phyloP scores from a whole-genome alignment of 1,139 yeast species.

The Saccharomycopsis crataegensis region DNA sequence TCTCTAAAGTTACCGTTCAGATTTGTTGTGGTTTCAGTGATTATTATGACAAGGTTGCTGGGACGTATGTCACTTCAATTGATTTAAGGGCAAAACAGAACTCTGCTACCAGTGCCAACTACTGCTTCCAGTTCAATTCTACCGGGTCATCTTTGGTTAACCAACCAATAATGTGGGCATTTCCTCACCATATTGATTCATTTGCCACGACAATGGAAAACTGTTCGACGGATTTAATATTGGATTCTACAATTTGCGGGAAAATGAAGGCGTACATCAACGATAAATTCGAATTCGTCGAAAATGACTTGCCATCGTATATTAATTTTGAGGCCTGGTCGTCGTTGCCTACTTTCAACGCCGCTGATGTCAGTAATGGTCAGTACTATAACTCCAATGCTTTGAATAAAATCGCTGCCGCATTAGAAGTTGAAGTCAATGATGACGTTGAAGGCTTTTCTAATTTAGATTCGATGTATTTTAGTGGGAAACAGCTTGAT shows the following conservation, averaged over 20 bases:
- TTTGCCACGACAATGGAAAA: conserved; percentile 26
- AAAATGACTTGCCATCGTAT: conserved; percentile 40
- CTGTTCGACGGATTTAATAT: conserved; percentile 30
- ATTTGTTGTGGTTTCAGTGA: conserved; percentile 33
- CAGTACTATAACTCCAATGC: conserved; percentile 36
- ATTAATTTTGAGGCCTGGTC: conserved; percentile 58
- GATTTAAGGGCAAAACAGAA: conserved; percentile 25
- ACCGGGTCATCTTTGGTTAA: conserved; percentile 32
- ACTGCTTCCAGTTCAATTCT: conserved; percentile 32
- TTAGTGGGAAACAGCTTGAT: conserved; percentile 66
- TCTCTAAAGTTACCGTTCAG: conserved; percentile 12
- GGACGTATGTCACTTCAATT: conserved; percentile 34
- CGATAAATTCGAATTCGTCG: conserved; percentile 40
- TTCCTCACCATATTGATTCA: conserved; percentile 62
- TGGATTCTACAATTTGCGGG: conserved; percentile 69
- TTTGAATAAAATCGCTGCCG: conserved; percentile 34
- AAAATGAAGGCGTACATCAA: conserved; percentile 52
- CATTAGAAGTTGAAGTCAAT: conserved; percentile 46
- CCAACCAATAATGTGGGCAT: conserved; percentile 39
- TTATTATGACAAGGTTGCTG: conserved; percentile 50
- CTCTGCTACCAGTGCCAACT: conserved; percentile 27
- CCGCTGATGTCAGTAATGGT: conserved; percentile 19
- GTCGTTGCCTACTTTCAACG: conserved; percentile 26
- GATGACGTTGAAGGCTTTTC: conserved; percentile 53
- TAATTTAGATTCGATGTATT: conserved; percentile 66